Evolutionary conservation across 805 yeast species (phyloP).

Genomic region (Groenewaldozyma salmanticensis): DNA sequence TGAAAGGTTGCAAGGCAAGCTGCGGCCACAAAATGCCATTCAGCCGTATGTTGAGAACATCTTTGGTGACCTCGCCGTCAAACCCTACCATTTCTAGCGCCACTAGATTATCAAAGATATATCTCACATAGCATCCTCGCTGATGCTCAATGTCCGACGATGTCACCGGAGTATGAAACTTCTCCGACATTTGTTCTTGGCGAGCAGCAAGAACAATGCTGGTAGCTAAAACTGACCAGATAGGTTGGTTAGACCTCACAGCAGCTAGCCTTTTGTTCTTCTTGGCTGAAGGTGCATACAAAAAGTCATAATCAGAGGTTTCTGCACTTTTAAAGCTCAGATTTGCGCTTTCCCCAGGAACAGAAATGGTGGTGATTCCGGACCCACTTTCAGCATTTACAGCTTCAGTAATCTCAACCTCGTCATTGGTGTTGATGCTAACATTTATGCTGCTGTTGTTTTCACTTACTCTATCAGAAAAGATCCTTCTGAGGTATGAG

Average conservation of each 20-base stretch:
- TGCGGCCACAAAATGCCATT: conserved; percentile 67
- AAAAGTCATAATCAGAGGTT: conserved; percentile 13
- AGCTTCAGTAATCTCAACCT: conserved; percentile 8
- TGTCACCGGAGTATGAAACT: too few species aligned
- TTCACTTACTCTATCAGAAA: conserved; percentile 15
- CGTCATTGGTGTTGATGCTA: neutral
- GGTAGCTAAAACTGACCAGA: conserved; percentile 28
- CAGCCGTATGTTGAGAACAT: conserved; percentile 34
- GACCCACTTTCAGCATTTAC: conserved; percentile 14
- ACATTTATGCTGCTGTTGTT: conserved; percentile 1
- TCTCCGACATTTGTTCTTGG: conserved; percentile 16
- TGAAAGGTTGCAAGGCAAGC: conserved; percentile 34
- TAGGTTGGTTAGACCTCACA: conserved; percentile 23
- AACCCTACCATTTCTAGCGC: conserved; percentile 23
- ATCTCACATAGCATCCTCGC: conserved; percentile 19
- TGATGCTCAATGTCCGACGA: conserved; percentile 1
- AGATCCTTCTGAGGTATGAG: conserved; percentile 21
- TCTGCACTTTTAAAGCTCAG: neutral
- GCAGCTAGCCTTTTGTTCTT: conserved; percentile 22
- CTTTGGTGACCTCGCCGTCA: conserved; percentile 22
- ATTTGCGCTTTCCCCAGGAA: neutral
- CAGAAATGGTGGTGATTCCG: conserved; percentile 8
- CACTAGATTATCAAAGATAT: conserved; percentile 24
- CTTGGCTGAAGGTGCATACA: conserved; percentile 15
- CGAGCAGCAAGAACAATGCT: conserved; percentile 27